Evolutionary conservation across 805 yeast species (phyloP).

Genomic region (Blastobotrys chiropterorum): DNA sequence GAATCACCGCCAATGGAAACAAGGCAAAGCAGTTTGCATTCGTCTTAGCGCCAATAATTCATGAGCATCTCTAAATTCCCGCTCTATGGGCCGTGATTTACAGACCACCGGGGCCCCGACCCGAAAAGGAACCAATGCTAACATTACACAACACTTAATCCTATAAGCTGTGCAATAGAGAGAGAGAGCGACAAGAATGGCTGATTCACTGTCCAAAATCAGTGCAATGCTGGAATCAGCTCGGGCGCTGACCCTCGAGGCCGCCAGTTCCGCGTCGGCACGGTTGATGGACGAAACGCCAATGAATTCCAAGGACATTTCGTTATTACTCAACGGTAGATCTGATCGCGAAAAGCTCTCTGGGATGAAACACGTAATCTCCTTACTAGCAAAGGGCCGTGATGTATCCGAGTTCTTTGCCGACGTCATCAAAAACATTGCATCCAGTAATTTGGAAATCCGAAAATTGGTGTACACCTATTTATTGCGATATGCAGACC

Average conservation of each 20-base stretch:
- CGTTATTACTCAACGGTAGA: constrained; percentile 59
- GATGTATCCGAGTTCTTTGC: constrained; percentile 57
- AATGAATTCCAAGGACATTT: constrained; percentile 57
- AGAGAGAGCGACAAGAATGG: constrained; percentile 39
- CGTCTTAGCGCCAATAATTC: too few species aligned
- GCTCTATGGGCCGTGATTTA: too few species aligned
- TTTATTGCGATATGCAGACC: constrained; percentile 68
- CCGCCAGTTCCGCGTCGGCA: constrained; percentile 73
- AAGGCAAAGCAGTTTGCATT: too few species aligned
- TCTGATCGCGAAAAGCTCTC: constrained; percentile 55
- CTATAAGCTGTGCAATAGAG: too few species aligned
- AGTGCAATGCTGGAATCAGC: constrained; percentile 77
- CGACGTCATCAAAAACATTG: constrained; percentile 82
- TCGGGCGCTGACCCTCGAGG: constrained; percentile 69
- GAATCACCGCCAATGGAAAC: too few species aligned
- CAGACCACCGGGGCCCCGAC: too few species aligned
- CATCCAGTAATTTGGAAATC: constrained; percentile 56
- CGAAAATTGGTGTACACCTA: constrained; percentile 73
- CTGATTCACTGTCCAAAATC: constrained; percentile 53
- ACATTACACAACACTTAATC: too few species aligned
- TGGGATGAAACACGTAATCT: constrained; percentile 51
- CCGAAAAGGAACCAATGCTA: too few species aligned
- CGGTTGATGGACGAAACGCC: constrained; percentile 57
- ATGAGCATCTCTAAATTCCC: too few species aligned
- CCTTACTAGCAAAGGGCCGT: constrained; percentile 31